These are phyloP conservation scores for Ceriops zippeliana DNA, from an alignment of 345 rosid species.

Conservation along the genomic window DNA sequence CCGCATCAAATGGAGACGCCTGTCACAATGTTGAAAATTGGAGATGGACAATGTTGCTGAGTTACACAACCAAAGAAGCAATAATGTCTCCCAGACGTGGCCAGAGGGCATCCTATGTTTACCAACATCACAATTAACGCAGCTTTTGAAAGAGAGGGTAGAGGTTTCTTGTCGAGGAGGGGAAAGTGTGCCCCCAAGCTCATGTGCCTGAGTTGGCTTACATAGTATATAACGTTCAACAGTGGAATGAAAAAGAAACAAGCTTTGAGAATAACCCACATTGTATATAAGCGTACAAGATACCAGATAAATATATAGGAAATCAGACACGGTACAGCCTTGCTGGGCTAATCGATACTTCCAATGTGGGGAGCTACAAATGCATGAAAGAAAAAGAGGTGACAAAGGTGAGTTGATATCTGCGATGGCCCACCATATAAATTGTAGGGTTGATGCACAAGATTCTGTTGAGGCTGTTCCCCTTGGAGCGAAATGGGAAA, in stretches of 20 bases:
- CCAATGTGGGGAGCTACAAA: not conserved
- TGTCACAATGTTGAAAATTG: conserved; percentile 18
- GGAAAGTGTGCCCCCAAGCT: conserved; percentile 14
- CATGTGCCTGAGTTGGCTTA: conserved; percentile 31
- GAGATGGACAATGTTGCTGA: conserved; percentile 16
- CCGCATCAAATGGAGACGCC: not conserved
- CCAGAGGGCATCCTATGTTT: not conserved
- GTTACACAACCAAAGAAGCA: conserved; percentile 23
- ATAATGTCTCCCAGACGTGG: conserved; percentile 11
- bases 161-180: conserved; percentile 17
- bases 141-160: not conserved
- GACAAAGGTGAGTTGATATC: not conserved
- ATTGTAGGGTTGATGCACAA: conserved; percentile 46
- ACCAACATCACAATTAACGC: not conserved
- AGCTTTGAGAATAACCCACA: conserved; percentile 28
- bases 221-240: conserved; percentile 1
- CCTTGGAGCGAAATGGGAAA: conserved; percentile 41
- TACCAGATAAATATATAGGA: no score
- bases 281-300: not conserved
- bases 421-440: conserved; percentile 36
- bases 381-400: conserved; percentile 9
- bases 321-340: no score
- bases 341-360: not conserved
- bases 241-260: conserved; percentile 25
- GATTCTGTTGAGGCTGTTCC: conserved; percentile 71